Percentiles rank a stretch among this genome's conserved stretches.
phyloP scores from a whole-genome alignment of 192 early-diverging fungal species.

The Fimicolochytrium jonesii region DNA sequence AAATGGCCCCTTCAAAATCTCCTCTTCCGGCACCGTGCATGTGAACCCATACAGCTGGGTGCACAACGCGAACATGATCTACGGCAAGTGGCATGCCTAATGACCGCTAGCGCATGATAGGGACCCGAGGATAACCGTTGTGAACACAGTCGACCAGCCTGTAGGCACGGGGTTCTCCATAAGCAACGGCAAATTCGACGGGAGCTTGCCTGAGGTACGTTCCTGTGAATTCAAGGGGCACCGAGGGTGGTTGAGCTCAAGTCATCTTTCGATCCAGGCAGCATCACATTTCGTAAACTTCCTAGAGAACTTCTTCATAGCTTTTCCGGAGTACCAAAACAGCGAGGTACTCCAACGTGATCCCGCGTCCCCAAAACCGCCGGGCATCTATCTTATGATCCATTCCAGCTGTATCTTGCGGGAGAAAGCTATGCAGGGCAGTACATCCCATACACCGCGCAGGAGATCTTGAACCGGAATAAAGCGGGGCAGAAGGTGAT shows the following conservation, averaged over 20 bases:
- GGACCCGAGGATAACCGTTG: no score
- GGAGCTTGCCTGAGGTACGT: constrained; percentile 5
- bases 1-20: constrained; percentile 58
- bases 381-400: not conserved
- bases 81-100: constrained; percentile 17
- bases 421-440: constrained; percentile 74
- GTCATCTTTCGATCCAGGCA: no score
- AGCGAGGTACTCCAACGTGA: constrained; percentile 21
- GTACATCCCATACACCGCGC: constrained; percentile 66
- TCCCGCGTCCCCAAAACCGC: not conserved
- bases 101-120: no score
- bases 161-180: constrained; percentile 55
- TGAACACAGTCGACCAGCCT: constrained; percentile 66
- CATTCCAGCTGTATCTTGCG: constrained; percentile 56
- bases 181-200: not conserved
- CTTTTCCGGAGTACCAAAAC: constrained; percentile 47
- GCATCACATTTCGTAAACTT: constrained; percentile 48
- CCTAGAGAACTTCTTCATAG: constrained; percentile 48
- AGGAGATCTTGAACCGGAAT: constrained; percentile 45
- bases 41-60: constrained; percentile 37
- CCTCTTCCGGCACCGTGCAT: constrained; percentile 28
- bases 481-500: no score
- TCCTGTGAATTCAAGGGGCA: not conserved
- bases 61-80: constrained; percentile 31
- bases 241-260: no score